Evolutionary conservation across 139 green algal species (phyloP).

Genomic region (Closterium sp.): DNA sequence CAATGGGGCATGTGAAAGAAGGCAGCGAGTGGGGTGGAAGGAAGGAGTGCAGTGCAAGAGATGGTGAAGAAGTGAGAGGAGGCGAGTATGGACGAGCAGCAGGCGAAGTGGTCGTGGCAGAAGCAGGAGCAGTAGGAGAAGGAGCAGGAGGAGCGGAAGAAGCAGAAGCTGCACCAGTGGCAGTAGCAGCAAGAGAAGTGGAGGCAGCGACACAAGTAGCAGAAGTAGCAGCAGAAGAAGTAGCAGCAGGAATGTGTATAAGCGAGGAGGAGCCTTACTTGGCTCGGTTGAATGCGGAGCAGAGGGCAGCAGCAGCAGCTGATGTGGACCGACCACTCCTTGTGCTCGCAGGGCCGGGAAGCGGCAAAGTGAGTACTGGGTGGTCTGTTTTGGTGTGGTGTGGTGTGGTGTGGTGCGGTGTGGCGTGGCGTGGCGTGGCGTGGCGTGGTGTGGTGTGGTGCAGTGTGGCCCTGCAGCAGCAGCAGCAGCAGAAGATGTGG

Average conservation of each 20-base stretch:
- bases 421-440: too few relatives aligned
- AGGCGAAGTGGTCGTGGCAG: too few relatives aligned
- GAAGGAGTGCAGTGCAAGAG: neutral
- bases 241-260: neutral
- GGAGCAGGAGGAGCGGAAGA: neutral
- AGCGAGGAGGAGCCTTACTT: neutral
- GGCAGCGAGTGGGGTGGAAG: neutral
- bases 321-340: neutral
- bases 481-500: neutral
- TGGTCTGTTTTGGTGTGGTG: neutral
- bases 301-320: neutral
- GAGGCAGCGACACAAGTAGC: neutral
- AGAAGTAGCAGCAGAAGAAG: neutral
- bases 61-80: neutral
- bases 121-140: neutral
- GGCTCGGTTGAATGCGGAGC: neutral
- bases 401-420: neutral
- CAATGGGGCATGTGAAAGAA: neutral
- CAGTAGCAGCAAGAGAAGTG: neutral
- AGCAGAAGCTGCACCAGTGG: neutral
- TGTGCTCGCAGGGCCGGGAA: neutral
- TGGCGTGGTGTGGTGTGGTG: neutral
- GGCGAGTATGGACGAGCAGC: neutral
- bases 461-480: neutral
- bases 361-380: neutral